A percentile compares a stretch with the other conserved stretches of the same genome.
Evolutionary conservation across 305 asterid genomes (phyloP).

Genomic region (Euphrasia arctica): DNA sequence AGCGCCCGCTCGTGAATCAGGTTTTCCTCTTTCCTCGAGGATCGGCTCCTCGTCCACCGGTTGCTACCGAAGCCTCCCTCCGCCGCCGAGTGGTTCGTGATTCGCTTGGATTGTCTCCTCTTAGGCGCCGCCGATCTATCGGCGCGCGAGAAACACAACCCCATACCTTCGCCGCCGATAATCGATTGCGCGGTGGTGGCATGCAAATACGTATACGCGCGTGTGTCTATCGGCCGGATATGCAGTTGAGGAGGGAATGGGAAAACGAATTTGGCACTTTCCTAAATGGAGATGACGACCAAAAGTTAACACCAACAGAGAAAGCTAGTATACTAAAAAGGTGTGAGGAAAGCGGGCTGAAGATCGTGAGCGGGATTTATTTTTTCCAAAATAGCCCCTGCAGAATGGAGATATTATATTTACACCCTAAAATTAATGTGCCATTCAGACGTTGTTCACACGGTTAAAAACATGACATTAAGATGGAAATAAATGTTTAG

Average conservation of each 20-base stretch:
- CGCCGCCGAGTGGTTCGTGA: conserved; percentile 39
- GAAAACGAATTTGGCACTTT: not conserved
- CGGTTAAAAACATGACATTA: no score
- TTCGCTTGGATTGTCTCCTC: conserved; percentile 52
- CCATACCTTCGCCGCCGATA: conserved; percentile 48
- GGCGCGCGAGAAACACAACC: conserved; percentile 73
- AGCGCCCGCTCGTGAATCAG: conserved; percentile 72
- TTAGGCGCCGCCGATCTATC: conserved; percentile 38
- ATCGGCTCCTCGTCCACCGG: conserved; percentile 68
- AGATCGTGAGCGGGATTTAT: not conserved
- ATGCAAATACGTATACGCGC: conserved; percentile 29
- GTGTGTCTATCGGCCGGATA: conserved; percentile 24
- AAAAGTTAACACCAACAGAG: not conserved
- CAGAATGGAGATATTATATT: not conserved
- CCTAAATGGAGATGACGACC: not conserved
- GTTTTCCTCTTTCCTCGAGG: conserved; percentile 66
- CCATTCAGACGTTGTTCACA: no score
- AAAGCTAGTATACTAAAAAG: no score
- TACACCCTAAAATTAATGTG: not conserved
- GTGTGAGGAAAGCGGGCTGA: not conserved
- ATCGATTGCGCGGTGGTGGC: conserved; percentile 29
- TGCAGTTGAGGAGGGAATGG: conserved; percentile 26
- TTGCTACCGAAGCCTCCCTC: conserved; percentile 50
- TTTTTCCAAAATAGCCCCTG: not conserved
- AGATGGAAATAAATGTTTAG: not conserved